Base-by-base conservation (phyloP, 306 rosid genomes). In the Elaeagnus macrophylla region DNA sequence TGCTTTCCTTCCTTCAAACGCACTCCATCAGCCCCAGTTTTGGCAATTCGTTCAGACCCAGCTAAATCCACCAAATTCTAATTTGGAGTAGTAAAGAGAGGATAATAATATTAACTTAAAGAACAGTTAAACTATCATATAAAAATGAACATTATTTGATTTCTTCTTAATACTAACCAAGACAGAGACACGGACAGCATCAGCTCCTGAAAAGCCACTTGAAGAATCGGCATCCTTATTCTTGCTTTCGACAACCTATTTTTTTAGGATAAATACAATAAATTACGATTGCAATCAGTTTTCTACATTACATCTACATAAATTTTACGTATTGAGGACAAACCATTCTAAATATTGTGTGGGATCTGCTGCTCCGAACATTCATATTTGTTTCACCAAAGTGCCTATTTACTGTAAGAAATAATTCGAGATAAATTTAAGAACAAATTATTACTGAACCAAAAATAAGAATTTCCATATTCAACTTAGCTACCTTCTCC, bases 311-410 rank as follows among this genome's bases (percentile, higher is more conserved):
- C 32, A 25, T 25, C 46, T 10, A 43, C 44, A 69, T 9, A 57
- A 18, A 10, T 12, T 5, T 1, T 9, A 47, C 11, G 25, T 14
- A 56, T 49, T 37, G 56, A 51, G 39, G 61, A 62, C 75, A 37
- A 59, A 91, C 99, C 99, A 91, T 87, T 77, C 99, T 78, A 67
- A 91, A 91, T 78, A 91, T 87, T 60, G 95, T 87, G 77, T 91
- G 99, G 6, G 99, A 91, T 60, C 99, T 84, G 68, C 99, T 91
- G 75, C 99, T 91, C 72, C 91, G 79, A 37, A 61, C 86, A 64
- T 91, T 91, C 93, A 91, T 91, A 73, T 84, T 91, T 39, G 96
- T 91, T 78, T 91, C 95, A 39, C 99, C 96, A 63, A 91, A 91
- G 70, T 91, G 96, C 71, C 95, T 84, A 60, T 91, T 87, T 57